A percentile compares a stretch with the other conserved stretches of the same genome.
phyloP scores from a whole-genome alignment of 805 yeast genomes.

The Wickerhamomyces queroliae region DNA sequence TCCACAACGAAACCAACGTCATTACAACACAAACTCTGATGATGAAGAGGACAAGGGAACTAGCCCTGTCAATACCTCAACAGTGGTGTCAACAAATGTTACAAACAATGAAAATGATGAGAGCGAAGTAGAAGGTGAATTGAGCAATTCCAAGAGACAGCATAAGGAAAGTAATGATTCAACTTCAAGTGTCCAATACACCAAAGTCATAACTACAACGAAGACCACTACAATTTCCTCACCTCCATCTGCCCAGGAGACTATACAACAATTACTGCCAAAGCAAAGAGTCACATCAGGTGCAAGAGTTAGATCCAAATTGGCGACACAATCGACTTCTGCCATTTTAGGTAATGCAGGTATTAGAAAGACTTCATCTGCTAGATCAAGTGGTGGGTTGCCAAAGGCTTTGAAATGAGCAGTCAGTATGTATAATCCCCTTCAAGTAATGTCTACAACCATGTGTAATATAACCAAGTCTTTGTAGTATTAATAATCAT shows the following conservation, averaged over 20 bases:
- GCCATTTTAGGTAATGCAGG: constrained; percentile 22
- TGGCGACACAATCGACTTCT: constrained; percentile 13
- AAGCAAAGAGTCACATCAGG: constrained; percentile 23
- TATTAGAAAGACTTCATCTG: constrained; percentile 19
- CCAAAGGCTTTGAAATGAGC: constrained; percentile 7
- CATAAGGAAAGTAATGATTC: not conserved
- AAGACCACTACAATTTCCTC: constrained; percentile 25
- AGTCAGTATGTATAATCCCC: not conserved
- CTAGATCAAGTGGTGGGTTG: constrained; percentile 20
- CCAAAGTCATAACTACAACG: constrained; percentile 23
- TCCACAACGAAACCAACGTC: constrained; percentile 26
- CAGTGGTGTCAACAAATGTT: too few species aligned
- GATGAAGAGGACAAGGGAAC: constrained; percentile 24
- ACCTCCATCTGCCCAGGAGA: constrained; percentile 22
- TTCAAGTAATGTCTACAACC: too few species aligned
- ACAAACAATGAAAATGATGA: constrained; percentile 9
- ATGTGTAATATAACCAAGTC: too few species aligned
- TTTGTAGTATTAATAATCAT: too few species aligned
- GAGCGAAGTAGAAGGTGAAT: constrained; percentile 3
- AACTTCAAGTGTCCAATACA: constrained; percentile 17
- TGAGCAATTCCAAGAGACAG: constrained; percentile 1
- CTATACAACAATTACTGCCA: constrained; percentile 13
- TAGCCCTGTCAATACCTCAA: too few species aligned
- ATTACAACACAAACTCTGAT: constrained; percentile 18
- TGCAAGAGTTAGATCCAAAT: constrained; percentile 24